A percentile compares a stretch with the other conserved stretches of the same genome.
These are phyloP conservation scores for Kalmusia sp. DNA, from an alignment of 2,329 filamentous ascomycete genomes.

Conservation along the genomic window DNA sequence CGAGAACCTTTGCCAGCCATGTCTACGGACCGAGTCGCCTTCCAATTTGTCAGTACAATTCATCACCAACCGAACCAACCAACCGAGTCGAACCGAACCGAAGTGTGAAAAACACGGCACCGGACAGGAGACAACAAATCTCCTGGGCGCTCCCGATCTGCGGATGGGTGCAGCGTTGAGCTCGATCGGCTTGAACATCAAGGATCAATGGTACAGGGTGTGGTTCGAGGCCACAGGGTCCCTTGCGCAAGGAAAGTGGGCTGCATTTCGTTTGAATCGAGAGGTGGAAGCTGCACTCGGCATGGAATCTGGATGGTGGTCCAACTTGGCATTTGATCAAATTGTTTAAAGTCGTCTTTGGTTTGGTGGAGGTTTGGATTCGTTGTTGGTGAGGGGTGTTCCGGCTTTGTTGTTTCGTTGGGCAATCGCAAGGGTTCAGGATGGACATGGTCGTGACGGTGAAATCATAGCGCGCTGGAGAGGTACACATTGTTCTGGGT, in stretches of 20 bases:
- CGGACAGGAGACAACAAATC: constrained; percentile 14
- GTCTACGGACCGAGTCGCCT: too few species aligned
- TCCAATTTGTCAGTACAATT: neutral
- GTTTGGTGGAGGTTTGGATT: neutral
- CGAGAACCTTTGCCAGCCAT: too few species aligned
- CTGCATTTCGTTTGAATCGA: neutral
- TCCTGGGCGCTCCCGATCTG: constrained; percentile 15
- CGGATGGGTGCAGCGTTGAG: constrained; percentile 11
- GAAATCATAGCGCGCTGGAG: too few species aligned
- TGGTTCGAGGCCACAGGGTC: constrained; percentile 19
- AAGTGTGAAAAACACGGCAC: constrained; percentile 16
- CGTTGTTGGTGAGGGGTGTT: too few species aligned
- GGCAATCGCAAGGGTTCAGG: too few species aligned
- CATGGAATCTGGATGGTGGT: constrained; percentile 5
- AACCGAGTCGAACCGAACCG: neutral
- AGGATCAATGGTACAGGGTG: constrained; percentile 12
- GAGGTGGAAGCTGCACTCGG: constrained; percentile 8
- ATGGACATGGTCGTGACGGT: too few species aligned
- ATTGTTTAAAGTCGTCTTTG: neutral
- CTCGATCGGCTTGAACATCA: constrained; percentile 13
- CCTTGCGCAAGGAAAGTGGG: constrained; percentile 8
- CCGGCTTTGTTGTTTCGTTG: too few species aligned
- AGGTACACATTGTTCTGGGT: too few species aligned
- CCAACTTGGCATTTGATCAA: constrained; percentile 5
- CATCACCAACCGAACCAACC: neutral